Base-by-base conservation (phyloP, 176 grass and related monocot genomes). In the Phragmites australis region DNA sequence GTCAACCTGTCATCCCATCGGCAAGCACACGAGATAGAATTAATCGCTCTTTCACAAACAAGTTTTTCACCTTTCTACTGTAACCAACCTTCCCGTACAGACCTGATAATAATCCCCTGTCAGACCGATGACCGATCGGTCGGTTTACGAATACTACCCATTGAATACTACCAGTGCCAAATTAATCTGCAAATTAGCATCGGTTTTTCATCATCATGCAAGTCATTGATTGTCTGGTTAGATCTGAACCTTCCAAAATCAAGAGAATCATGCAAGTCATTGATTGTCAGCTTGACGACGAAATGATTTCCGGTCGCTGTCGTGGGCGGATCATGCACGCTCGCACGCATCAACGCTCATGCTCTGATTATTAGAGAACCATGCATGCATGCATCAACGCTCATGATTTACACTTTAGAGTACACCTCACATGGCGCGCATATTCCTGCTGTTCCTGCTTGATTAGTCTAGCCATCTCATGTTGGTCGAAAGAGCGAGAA, bases 401-500 rank as follows among this genome's bases (percentile, higher is more conserved):
- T 27, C 23, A 3, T 8, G 25, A 14, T 56, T 21, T 53, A 10
- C n/a, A n/a, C n/a, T n/a, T n/a, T n/a, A n/a, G n/a, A 21, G 17
- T 2, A 32, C 47, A 12, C 70, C 45, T 51, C 76, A 65, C 60
- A 78, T 78, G 60, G 59, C 21, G 13, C 37, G 72, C 72, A 75
- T 17, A 23, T 25, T n/a, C 4, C 10, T 42, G 23, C 22, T 71
- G 68, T 18, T 71, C 45, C 15, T 17, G 47, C 47, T 32, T 48
- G 64, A 62, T 60, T 0, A 7, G 47, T 6, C 49, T 37, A 65
- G 50, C 10, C 75, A 49, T 22, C 40, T 45, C 76, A 65, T 78
- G 60, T 52, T 65, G 58, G 76, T 65, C 76, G n/a, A n/a, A n/a
- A n/a, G n/a, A n/a, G n/a, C n/a, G n/a, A n/a, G n/a, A n/a, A n/a